A percentile compares a stretch with the other conserved stretches of the same genome.
Conservation (phyloP, 129 eudicot genomes). For the Heracleum sosnowskyi region DNA sequence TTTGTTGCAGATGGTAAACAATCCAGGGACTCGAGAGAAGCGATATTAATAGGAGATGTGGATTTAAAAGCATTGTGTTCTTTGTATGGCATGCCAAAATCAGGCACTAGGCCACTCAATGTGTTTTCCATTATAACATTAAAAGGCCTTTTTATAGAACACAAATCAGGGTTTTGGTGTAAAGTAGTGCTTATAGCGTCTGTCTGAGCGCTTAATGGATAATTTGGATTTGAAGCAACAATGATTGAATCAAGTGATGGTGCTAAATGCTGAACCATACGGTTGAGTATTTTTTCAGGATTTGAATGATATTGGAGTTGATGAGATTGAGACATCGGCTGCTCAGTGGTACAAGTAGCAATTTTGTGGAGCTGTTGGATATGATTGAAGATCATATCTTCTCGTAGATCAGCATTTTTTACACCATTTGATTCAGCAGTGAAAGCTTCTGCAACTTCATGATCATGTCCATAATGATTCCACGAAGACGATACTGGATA, state of each 20-base stretch:
- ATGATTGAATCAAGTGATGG: slow-evolving; percentile 13
- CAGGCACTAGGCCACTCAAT: neutral
- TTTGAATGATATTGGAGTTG: neutral
- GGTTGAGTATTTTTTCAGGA: slow-evolving; percentile 5
- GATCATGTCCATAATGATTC: slow-evolving; percentile 26
- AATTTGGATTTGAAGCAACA: slow-evolving; percentile 11
- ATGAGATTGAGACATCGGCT: neutral
- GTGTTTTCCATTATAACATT: neutral
- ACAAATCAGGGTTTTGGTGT: neutral
- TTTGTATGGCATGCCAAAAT: neutral
- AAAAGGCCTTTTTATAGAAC: neutral
- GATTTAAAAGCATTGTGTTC: slow-evolving; percentile 8
- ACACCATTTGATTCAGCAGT: slow-evolving; percentile 8
- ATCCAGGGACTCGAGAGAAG: slow-evolving; percentile 50
- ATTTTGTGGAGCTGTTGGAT: slow-evolving; percentile 22
- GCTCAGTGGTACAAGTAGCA: neutral
- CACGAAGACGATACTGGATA: slow-evolving; percentile 25
- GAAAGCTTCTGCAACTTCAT: slow-evolving; percentile 30
- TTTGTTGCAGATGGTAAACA: slow-evolving; percentile 46
- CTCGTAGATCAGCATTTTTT: neutral
- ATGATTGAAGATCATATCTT: slow-evolving; percentile 25
- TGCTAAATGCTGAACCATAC: slow-evolving; percentile 18
- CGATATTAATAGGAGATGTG: slow-evolving; percentile 11
- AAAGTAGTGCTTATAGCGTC: slow-evolving; percentile 6
- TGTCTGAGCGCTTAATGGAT: neutral